Evolutionary conservation across 148 eudicot genomes (phyloP), one percentile per base, ranked within the genome.

Genomic region (Arctostaphylos glauca): DNA sequence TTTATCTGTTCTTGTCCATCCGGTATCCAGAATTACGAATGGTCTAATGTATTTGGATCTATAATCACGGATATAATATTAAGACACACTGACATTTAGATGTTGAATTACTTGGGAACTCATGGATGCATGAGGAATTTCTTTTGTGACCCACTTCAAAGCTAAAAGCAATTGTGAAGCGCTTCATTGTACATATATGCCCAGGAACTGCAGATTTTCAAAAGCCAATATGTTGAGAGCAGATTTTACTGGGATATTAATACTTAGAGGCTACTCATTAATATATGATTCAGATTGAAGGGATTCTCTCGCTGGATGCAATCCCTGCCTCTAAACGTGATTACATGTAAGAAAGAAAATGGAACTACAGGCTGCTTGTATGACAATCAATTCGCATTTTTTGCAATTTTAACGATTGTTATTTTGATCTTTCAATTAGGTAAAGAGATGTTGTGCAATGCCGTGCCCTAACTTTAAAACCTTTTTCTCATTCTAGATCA

Each of bases 401-500:
- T 23, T 48, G 48, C 52, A 0, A n/a, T 19, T 58, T 38, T 38
- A 21, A 44, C 6, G 62, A 49, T 62, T 16, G 6, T 25, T 83
- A n/a, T 7, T 55, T 43, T 70, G 14, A 46, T 56, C 72, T 47
- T 50, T 70, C 56, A 70, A 21, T 66, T 44, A 16, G 21, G 16
- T 76, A 16, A 18, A 44, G n/a, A 67, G 66, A 21, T 78, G 43
- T 16, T 77, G 44, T 71, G 44, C 14, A 83, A 71, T 14, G 31
- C 18, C 31, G 19, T 43, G 47, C 3, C n/a, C 14, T 59, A 72
- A 70, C 71, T 21, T 55, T 31, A 31, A 31, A 31, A 44, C 71
- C 54, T 54, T 72, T 87, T 55, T 88, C 88, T 89, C 80, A 77
- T 87, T 80, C 86, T 92, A 96, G 98, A 96, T 94, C 95, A 91